Evolutionary conservation across 108 stramenopile genomes (phyloP).

Genomic region (Fistulifera pelliculosa): DNA sequence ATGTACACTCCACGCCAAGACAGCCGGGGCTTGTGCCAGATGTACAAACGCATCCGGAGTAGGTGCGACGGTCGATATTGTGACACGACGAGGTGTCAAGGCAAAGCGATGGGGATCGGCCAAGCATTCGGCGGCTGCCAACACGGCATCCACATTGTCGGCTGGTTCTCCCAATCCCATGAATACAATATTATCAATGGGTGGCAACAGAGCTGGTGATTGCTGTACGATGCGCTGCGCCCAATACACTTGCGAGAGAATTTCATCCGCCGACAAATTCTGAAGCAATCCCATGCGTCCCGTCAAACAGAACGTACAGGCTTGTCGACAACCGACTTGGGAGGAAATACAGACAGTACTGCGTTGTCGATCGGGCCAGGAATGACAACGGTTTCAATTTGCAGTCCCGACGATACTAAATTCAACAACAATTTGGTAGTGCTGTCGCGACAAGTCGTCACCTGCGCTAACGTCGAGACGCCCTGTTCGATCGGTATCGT

Average conservation of each 20-base stretch:
- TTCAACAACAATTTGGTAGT: slow-evolving; percentile 50
- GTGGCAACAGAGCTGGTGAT: slow-evolving; percentile 37
- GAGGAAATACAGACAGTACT: slow-evolving; percentile 71
- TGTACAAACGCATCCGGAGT: slow-evolving; percentile 37
- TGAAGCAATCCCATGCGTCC: slow-evolving; percentile 75
- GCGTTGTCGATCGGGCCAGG: slow-evolving; percentile 42
- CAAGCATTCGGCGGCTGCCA: slow-evolving; percentile 33
- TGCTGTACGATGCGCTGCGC: slow-evolving; percentile 44
- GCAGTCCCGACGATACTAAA: slow-evolving; percentile 21
- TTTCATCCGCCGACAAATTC: slow-evolving; percentile 56
- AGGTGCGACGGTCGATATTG: slow-evolving; percentile 82
- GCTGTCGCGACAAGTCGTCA: slow-evolving; percentile 35
- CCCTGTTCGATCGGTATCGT: no score
- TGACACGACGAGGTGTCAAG: slow-evolving; percentile 48
- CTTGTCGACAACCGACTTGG: slow-evolving; percentile 85
- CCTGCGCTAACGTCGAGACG: slow-evolving; percentile 25
- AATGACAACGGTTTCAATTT: slow-evolving; percentile 54
- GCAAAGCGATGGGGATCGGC: slow-evolving; percentile 35
- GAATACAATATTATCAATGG: slow-evolving; percentile 55
- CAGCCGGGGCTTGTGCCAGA: slow-evolving; percentile 29
- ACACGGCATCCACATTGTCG: slow-evolving; percentile 52
- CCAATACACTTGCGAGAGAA: slow-evolving; percentile 67
- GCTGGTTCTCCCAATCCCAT: slow-evolving; percentile 91
- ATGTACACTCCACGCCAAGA: slow-evolving; percentile 80
- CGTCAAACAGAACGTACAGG: slow-evolving; percentile 83